phyloP scores from a whole-genome alignment of 257 asterid genomes.

The Solanum neorickii region DNA sequence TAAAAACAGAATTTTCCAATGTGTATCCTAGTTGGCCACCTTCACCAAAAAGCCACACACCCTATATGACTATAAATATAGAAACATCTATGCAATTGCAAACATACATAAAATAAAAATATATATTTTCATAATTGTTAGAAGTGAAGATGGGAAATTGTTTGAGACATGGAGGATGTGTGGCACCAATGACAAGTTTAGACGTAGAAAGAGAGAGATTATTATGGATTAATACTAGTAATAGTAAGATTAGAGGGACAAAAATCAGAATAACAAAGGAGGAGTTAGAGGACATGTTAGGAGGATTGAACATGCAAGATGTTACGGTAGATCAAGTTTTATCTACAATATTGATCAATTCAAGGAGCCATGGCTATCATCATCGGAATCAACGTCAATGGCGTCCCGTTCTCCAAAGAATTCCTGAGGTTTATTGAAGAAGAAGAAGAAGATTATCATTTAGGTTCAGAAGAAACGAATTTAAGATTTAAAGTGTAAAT shows the following conservation, averaged over 20 bases:
- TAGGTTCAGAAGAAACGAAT: not conserved
- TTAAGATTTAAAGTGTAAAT: not conserved
- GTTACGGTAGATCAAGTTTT: conserved; percentile 35
- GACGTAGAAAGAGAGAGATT: conserved; percentile 1
- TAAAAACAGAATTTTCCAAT: not conserved
- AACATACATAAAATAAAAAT: not conserved
- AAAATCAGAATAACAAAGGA: conserved; percentile 37
- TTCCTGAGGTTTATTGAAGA: conserved; percentile 27
- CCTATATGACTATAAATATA: not conserved
- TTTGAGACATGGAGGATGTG: conserved; percentile 6
- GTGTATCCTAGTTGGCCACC: not conserved
- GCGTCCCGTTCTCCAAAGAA: conserved; percentile 41
- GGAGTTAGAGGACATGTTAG: conserved; percentile 34
- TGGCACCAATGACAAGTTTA: not conserved
- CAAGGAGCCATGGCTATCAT: not conserved
- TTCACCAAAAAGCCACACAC: not conserved
- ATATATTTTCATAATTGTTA: not conserved
- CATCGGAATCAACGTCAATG: conserved; percentile 13
- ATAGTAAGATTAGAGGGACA: not conserved
- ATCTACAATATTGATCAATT: conserved; percentile 14
- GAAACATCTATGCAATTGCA: not conserved
- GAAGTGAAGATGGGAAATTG: conserved; percentile 37
- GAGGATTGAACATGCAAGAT: conserved; percentile 14
- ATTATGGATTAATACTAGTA: not conserved
- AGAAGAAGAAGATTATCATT: not conserved